Evolutionary conservation across 2,329 filamentous ascomycete species (phyloP).

Genomic region (Periconia sp.): DNA sequence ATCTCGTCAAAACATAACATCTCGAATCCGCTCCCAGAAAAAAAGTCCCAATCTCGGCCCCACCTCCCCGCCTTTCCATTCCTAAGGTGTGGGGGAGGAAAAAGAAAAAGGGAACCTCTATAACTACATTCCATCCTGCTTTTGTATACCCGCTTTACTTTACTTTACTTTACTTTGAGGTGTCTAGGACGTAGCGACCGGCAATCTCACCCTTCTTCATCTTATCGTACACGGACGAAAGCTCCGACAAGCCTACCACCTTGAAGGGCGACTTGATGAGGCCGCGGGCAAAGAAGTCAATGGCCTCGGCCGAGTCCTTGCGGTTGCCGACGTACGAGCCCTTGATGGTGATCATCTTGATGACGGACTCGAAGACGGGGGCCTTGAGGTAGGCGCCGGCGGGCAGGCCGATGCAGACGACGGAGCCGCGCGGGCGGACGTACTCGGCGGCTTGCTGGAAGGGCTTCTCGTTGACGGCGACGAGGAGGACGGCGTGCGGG

Average conservation of each 20-base stretch:
- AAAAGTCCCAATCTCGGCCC: too few relatives aligned
- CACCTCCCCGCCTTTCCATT: too few relatives aligned
- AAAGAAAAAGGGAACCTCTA: too few relatives aligned
- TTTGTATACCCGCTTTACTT: too few relatives aligned
- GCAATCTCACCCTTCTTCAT: conserved; percentile 71
- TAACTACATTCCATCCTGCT: too few relatives aligned
- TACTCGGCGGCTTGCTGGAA: conserved; percentile 95
- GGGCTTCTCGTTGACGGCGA: conserved; percentile 87
- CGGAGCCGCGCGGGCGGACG: conserved; percentile 79
- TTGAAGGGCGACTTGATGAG: conserved; percentile 89
- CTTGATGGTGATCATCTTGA: conserved; percentile 90
- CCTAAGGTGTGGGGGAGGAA: too few relatives aligned
- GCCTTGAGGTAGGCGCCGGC: conserved; percentile 77
- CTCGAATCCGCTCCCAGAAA: too few relatives aligned
- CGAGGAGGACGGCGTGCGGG: conserved; percentile 83
- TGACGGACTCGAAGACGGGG: conserved; percentile 87
- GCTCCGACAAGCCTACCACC: conserved; percentile 78
- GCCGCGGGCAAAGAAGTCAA: conserved; percentile 86
- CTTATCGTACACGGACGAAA: conserved; percentile 79
- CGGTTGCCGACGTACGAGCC: conserved; percentile 94
- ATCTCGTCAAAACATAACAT: too few relatives aligned
- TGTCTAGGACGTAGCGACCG: conserved; percentile 82
- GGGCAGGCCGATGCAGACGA: conserved; percentile 89
- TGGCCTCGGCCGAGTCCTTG: conserved; percentile 82
- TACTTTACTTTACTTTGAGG: conserved; percentile 49